Evolutionary conservation across 2,329 filamentous ascomycete species (phyloP).

Genomic region (Fusarium bulbicola): DNA sequence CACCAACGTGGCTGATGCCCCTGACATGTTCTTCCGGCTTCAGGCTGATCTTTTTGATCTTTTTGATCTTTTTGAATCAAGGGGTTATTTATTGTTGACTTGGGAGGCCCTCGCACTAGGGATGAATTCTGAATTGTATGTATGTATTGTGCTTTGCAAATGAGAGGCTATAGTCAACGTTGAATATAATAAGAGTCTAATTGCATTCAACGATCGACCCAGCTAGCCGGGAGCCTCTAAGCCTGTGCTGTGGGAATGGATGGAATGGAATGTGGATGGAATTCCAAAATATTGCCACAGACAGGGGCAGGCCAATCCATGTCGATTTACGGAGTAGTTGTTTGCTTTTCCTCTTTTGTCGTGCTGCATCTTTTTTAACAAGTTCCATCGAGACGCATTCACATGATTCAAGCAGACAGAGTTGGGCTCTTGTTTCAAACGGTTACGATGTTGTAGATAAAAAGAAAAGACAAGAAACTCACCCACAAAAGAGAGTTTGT

Average conservation of each 20-base stretch:
- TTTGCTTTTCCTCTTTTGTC: slow-evolving; percentile 18
- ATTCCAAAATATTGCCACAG: slow-evolving; percentile 25
- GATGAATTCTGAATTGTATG: background rate
- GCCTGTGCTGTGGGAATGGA: slow-evolving; percentile 6
- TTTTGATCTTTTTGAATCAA: background rate
- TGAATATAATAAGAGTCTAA: background rate
- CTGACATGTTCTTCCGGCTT: background rate
- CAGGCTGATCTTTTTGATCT: background rate
- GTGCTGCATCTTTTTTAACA: slow-evolving; percentile 12
- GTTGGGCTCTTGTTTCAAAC: background rate
- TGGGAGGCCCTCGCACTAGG: background rate
- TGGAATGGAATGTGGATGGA: slow-evolving; percentile 30
- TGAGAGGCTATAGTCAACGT: background rate
- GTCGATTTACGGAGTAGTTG: background rate
- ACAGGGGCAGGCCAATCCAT: slow-evolving; percentile 24
- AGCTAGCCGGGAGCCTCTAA: slow-evolving; percentile 17
- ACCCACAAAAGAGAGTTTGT: background rate
- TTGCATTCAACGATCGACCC: slow-evolving; percentile 20
- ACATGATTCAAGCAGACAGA: slow-evolving; percentile 14
- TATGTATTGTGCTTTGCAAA: background rate
- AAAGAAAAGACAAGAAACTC: background rate
- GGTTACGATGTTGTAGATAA: background rate
- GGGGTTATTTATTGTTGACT: background rate
- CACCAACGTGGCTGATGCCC: background rate
- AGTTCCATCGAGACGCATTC: slow-evolving; percentile 7